Percentiles rank a stretch among this genome's conserved stretches.
These are phyloP conservation scores for peach (Prunus persica) DNA, from an alignment of 306 rosid species.

Conservation along the genomic window DNA sequence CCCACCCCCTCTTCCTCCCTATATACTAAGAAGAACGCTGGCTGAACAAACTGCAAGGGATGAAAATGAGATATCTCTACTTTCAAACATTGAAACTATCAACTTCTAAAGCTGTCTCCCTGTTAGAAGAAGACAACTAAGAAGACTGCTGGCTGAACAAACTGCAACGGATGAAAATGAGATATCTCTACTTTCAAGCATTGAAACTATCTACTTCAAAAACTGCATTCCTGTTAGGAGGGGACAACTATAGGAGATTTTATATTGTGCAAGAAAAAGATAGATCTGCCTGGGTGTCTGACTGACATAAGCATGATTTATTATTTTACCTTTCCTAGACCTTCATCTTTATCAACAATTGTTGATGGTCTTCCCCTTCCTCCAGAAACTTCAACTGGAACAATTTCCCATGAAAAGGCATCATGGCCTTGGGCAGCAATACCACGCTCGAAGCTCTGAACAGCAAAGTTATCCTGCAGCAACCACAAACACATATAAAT, in stretches of 20 bases:
- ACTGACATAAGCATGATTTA: slow-evolving; percentile 2
- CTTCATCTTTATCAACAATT: slow-evolving; percentile 78
- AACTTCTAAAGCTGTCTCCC: not conserved
- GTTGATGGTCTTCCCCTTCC: slow-evolving; percentile 95
- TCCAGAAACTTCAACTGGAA: slow-evolving; percentile 89
- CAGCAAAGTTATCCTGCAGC: slow-evolving; percentile 71
- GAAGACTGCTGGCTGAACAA: not conserved
- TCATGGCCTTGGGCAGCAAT: slow-evolving; percentile 81
- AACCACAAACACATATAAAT: slow-evolving; percentile 22
- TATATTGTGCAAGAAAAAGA: not conserved
- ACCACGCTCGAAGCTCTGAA: slow-evolving; percentile 92
- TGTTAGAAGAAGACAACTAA: not conserved
- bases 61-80: not conserved
- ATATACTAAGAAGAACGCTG: not conserved
- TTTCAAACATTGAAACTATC: not conserved
- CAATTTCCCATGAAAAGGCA: slow-evolving; percentile 88
- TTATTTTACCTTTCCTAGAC: slow-evolving; percentile 79
- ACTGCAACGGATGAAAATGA: not conserved
- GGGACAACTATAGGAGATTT: not conserved
- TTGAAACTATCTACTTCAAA: not conserved
- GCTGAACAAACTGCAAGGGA: not conserved
- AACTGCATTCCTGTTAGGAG: not conserved
- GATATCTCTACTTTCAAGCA: not conserved
- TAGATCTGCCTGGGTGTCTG: not conserved
- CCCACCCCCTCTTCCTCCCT: not conserved